Base-by-base conservation (phyloP, 352 stramenopile species). In the Globisporangium canariense region DNA sequence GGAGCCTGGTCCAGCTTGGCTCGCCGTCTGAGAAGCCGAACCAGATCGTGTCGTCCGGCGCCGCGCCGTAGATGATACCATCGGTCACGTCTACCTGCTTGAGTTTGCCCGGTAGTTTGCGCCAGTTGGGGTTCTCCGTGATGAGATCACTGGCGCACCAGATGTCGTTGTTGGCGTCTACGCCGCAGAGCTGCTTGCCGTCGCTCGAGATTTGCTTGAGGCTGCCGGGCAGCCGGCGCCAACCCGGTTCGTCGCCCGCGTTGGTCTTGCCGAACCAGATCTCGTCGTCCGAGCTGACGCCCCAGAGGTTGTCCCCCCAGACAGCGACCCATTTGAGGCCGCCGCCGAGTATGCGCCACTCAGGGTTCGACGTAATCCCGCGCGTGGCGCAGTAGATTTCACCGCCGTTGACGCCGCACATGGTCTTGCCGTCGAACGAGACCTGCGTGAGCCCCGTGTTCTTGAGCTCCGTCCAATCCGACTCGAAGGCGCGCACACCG, bases 151-250 rank as follows among this genome's bases (percentile, higher is more conserved):
- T 64, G 13, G 70, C 63, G 59, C 70, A 76, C 28, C 32, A 71
- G 54, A 76, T 68, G 7, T 71, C 58, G 34, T 76, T 62, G 56
- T 55, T 32, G 3, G 47, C 18, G 62, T 68, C 67, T 28, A 53
- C 40, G 25, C 58, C 70, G 51, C 70, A 76, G 58, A 76, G 51
- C 63, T 76, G 70, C 63, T 74, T 76, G 57, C 67, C 67, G 61
- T 77, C 70, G n/a, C 58, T 57, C 22, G 67, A 58, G 58, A 75
- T 61, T 54, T 69, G 58, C 58, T 72, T 69, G 64, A 77, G 57
- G 25, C 14, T 51, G 14, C 67, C 64, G 1, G 50, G 47, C 2
- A 75, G 46, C 28, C 60, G 16, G 28, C 41, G 18, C 70, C 70
- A 77, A 5, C 57, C n/a, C 22, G 60, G 60, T 18, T 67, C 55